A percentile compares a stretch with the other conserved stretches of the same genome.
phyloP scores from a whole-genome alignment of 768 basidiomycete species.

The Neoboletus magnificus region DNA sequence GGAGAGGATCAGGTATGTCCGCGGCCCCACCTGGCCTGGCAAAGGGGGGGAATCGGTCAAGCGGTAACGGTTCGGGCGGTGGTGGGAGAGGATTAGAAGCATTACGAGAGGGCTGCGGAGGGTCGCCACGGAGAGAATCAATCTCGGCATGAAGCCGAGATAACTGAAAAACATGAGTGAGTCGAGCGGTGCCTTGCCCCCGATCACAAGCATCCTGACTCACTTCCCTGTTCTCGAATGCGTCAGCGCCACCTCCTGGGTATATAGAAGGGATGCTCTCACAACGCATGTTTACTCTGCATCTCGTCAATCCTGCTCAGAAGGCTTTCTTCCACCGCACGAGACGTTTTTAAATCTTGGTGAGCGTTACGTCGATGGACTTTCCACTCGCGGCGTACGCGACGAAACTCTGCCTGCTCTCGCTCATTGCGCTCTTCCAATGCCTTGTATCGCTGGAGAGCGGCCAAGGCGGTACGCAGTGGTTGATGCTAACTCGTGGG shows the following conservation, averaged over 20 bases:
- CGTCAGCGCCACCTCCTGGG: conserved; percentile 10
- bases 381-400: conserved; percentile 31
- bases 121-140: conserved; percentile 33
- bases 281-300: conserved; percentile 27
- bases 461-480: conserved; percentile 30
- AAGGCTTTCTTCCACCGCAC: conserved; percentile 37
- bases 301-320: conserved; percentile 33
- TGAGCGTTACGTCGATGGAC: conserved; percentile 26
- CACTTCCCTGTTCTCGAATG: conserved; percentile 25
- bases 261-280: conserved; percentile 14
- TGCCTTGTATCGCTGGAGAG: conserved; percentile 39
- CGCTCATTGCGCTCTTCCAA: conserved; percentile 35
- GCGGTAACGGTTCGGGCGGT: conserved; percentile 52
- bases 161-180: conserved; percentile 26
- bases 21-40: conserved; percentile 31
- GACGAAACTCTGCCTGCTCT: conserved; percentile 31
- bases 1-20: conserved; percentile 19
- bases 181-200: conserved; percentile 10
- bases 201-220: conserved; percentile 14
- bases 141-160: conserved; percentile 36
- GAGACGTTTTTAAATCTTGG: conserved; percentile 35
- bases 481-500: conserved; percentile 31
- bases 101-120: conserved; percentile 30
- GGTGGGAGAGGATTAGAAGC: conserved; percentile 50
- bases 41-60: conserved; percentile 43